phyloP scores from a whole-genome alignment of 2,329 filamentous ascomycete species.

The Myriosclerotinia scirpicola region DNA sequence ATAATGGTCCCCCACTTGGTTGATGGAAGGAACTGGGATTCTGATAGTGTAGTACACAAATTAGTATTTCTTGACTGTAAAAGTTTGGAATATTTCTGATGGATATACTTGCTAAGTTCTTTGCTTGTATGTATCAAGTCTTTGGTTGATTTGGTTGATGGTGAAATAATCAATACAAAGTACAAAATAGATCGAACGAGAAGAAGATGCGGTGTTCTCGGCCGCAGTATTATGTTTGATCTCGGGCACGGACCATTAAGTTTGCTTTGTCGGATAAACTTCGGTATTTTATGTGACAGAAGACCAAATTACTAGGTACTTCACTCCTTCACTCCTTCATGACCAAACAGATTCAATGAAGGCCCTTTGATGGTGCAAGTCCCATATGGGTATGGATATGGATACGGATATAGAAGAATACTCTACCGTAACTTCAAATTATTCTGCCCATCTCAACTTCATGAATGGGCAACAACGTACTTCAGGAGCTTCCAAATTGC shows the following conservation, averaged over 20 bases:
- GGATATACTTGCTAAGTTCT: background rate
- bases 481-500: too few species aligned
- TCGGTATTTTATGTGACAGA: background rate
- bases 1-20: conserved; percentile 2
- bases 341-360: too few species aligned
- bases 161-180: background rate
- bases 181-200: background rate
- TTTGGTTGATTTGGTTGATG: background rate
- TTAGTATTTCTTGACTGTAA: conserved; percentile 6
- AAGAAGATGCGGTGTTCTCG: conserved; percentile 20
- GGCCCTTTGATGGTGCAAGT: too few species aligned
- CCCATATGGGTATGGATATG: too few species aligned
- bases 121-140: background rate
- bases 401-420: too few species aligned
- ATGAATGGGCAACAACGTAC: too few species aligned
- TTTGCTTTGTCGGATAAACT: background rate
- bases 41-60: background rate
- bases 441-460: too few species aligned
- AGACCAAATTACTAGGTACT: too few species aligned
- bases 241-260: background rate
- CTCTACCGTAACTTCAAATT: too few species aligned
- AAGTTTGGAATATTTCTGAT: background rate
- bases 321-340: too few species aligned
- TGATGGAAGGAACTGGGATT: background rate
- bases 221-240: conserved; percentile 10